phyloP scores from a whole-genome alignment of 1,284 basidiomycete genomes.

The Sphaerobolus stellatus region DNA sequence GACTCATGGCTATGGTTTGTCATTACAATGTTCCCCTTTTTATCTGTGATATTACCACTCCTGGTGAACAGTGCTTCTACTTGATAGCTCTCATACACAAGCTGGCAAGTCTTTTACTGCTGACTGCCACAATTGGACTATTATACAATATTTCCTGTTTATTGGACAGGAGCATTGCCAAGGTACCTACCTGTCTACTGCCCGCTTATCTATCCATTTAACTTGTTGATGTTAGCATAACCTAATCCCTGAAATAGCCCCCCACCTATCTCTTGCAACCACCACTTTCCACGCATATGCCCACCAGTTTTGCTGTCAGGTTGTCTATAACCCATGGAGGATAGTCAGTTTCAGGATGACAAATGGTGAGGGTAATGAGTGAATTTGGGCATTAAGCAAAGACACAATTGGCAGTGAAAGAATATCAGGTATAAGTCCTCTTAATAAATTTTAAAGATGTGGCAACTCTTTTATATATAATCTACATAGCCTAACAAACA shows the following conservation, averaged over 20 bases:
- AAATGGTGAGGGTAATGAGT: slow-evolving; percentile 37
- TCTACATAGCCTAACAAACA: not conserved
- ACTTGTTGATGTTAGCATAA: not conserved
- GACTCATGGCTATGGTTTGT: slow-evolving; percentile 33
- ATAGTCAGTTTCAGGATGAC: slow-evolving; percentile 29
- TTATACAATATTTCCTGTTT: slow-evolving; percentile 33
- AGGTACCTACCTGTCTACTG: slow-evolving; percentile 18
- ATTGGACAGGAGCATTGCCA: slow-evolving; percentile 25
- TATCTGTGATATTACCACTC: slow-evolving; percentile 31
- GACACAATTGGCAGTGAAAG: not conserved
- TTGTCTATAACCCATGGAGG: slow-evolving; percentile 32
- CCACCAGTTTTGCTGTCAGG: slow-evolving; percentile 34
- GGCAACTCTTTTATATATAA: not conserved
- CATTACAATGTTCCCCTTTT: slow-evolving; percentile 32
- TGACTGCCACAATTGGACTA: slow-evolving; percentile 24
- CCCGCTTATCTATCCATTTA: not conserved
- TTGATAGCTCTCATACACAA: slow-evolving; percentile 23
- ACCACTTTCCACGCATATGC: slow-evolving; percentile 36
- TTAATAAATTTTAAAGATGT: not conserved
- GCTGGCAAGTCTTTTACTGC: too few species aligned
- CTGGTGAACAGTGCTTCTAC: slow-evolving; percentile 33
- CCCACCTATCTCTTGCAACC: slow-evolving; percentile 26
- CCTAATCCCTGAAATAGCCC: slow-evolving; percentile 16
- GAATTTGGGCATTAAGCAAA: slow-evolving; percentile 26
- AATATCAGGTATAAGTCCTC: not conserved